Evolutionary conservation across 2,329 filamentous ascomycete genomes (phyloP).

Genomic region (Talaromyces islandicus): DNA sequence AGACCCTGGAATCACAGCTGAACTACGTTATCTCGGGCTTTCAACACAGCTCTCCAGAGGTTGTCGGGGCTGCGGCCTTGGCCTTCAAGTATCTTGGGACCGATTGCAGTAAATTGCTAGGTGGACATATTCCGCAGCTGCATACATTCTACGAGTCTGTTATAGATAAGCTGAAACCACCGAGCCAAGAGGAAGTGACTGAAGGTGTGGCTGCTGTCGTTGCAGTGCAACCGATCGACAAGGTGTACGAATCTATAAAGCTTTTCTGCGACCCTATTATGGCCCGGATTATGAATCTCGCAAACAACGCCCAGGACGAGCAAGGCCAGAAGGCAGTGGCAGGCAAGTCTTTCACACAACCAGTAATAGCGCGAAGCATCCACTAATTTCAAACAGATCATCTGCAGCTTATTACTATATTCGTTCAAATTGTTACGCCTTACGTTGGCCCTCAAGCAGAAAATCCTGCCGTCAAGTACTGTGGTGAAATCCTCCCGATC

Average conservation of each 20-base stretch:
- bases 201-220: slow-evolving; percentile 92
- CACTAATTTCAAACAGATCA: slow-evolving; percentile 54
- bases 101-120: slow-evolving; percentile 83
- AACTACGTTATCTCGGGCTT: slow-evolving; percentile 95
- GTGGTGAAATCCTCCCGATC: slow-evolving; percentile 86
- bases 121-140: slow-evolving; percentile 75
- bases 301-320: slow-evolving; percentile 77
- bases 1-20: slow-evolving; percentile 86
- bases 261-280: slow-evolving; percentile 90
- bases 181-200: slow-evolving; percentile 91
- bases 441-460: slow-evolving; percentile 65
- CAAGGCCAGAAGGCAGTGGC: slow-evolving; percentile 80
- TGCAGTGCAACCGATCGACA: slow-evolving; percentile 71
- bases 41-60: slow-evolving; percentile 79
- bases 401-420: slow-evolving; percentile 84
- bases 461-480: slow-evolving; percentile 93
- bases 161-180: slow-evolving; percentile 74
- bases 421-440: slow-evolving; percentile 72
- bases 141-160: slow-evolving; percentile 91
- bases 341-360: slow-evolving; percentile 41
- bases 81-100: slow-evolving; percentile 96
- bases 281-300: slow-evolving; percentile 75
- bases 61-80: slow-evolving; percentile 83
- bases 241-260: slow-evolving; percentile 81
- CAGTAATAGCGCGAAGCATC: not conserved